A percentile compares a stretch with the other conserved stretches of the same genome.
Conservation (phyloP, 331 rosid genomes). For the Ulmus americana region DNA sequence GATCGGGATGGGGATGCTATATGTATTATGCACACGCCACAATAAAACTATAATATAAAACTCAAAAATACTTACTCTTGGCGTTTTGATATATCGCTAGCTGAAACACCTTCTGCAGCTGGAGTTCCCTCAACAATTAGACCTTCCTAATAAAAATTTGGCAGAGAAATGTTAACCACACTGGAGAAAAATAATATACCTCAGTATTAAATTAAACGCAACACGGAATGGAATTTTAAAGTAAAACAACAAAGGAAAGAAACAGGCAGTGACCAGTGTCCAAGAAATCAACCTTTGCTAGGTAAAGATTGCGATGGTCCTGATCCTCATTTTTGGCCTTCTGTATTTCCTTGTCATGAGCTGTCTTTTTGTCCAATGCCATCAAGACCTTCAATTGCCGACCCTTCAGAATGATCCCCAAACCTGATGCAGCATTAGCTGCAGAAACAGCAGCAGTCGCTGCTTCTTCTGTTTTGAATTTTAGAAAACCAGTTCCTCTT, state of each 20-base stretch:
- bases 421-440: slow-evolving; percentile 53
- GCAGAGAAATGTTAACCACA: slow-evolving; percentile 24
- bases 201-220: not conserved
- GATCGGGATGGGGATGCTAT: not conserved
- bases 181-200: slow-evolving; percentile 8
- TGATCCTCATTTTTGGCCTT: slow-evolving; percentile 58
- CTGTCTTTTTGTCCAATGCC: slow-evolving; percentile 88
- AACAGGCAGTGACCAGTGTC: not conserved
- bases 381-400: slow-evolving; percentile 69
- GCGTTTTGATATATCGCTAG: slow-evolving; percentile 75
- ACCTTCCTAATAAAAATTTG: slow-evolving; percentile 63
- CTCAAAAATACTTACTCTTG: slow-evolving; percentile 53
- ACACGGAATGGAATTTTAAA: not conserved
- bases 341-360: slow-evolving; percentile 74
- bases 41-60: not conserved
- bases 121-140: slow-evolving; percentile 76
- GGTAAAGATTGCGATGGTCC: slow-evolving; percentile 82
- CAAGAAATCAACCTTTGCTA: slow-evolving; percentile 60
- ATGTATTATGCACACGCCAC: not conserved
- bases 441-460: slow-evolving; percentile 65
- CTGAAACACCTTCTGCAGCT: slow-evolving; percentile 93
- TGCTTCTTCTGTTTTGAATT: slow-evolving; percentile 64
- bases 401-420: slow-evolving; percentile 73
- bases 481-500: slow-evolving; percentile 90
- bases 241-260: slow-evolving; percentile 4